Evolutionary conservation across 352 stramenopile genomes (phyloP), one percentile per base, ranked within the genome.

Genomic region (Phytopythium chamaehyphon): DNA sequence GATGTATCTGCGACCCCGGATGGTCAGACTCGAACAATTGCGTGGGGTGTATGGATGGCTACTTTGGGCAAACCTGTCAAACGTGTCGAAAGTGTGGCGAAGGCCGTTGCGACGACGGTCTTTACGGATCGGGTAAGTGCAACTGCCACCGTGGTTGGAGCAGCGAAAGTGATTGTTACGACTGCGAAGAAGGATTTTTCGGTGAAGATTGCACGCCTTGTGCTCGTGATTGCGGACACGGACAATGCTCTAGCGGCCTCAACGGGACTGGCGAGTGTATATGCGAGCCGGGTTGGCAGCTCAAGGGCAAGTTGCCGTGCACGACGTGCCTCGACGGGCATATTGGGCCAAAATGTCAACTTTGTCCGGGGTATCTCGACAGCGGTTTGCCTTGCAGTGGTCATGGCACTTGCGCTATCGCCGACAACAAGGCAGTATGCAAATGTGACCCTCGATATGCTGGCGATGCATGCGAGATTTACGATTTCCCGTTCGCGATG

Each of bases 11-110:
- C 54, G 77, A 93, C 28, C 56, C 84, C 21, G 86, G 84, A 10
- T 96, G 83, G 82, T 90, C 83, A 12, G 75, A 90, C 51, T 96
- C 84, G 12, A 92, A 91, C 64, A 92, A 93, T 46, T 96, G 86
- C 50, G 86, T 93, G 38, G 82, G 83, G 8, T 96, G 86, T 50
- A 93, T 93, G 80, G 69, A 63, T 33, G 78, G 83, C 15, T 96
- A 93, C 54, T 96, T 74, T 49, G 68, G 86, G 8, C 66, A 84
- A 43, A 82, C 71, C 28, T 96, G 86, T 49, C 54, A 78, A 2
- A 8, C 66, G 9, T 96, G 86, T 54, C 80, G 81, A 9, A 84
- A 87, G 21, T 96, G 86, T 44, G 85, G 83, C 14, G 61, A 86
- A 71, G 83, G 83, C 5, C 66, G 78, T 14, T 96, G 86, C 51